These are phyloP conservation scores for Blastocystis sp. DNA, from an alignment of 352 stramenopile genomes.

Conservation along the genomic window DNA sequence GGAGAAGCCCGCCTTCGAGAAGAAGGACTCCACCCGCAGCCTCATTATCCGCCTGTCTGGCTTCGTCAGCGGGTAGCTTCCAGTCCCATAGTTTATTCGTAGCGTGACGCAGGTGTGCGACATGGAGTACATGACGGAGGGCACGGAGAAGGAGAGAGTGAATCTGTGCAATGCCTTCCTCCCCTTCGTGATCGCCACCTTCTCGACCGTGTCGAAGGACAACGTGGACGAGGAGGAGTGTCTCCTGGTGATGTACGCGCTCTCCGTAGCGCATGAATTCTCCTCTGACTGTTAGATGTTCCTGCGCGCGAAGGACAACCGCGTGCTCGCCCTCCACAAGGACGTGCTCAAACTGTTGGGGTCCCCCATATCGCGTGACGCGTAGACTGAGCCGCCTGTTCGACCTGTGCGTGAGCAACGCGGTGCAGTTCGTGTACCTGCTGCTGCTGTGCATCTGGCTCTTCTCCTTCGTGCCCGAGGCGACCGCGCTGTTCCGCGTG, in stretches of 20 bases:
- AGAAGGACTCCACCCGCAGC: conserved; percentile 2
- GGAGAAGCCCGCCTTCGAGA: background rate
- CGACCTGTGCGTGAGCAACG: conserved; percentile 61
- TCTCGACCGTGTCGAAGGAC: conserved; percentile 21
- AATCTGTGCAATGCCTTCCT: conserved; percentile 15
- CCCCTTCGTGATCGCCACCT: background rate
- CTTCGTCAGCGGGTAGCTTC: conserved; percentile 20
- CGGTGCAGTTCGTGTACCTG: conserved; percentile 59
- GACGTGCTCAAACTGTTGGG: conserved; percentile 29
- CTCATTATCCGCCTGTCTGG: conserved; percentile 15
- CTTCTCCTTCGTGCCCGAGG: conserved; percentile 52
- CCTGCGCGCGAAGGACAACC: conserved; percentile 55
- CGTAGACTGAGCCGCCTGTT: conserved; percentile 56
- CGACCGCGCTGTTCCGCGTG: conserved; percentile 29
- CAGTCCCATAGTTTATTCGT: background rate
- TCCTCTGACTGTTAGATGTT: background rate
- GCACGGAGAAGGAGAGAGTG: background rate
- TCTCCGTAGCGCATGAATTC: background rate
- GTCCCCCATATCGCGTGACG: background rate
- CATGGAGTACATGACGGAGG: background rate
- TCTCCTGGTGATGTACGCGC: conserved; percentile 50
- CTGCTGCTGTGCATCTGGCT: conserved; percentile 69
- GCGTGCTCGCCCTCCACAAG: conserved; percentile 14
- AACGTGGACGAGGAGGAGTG: conserved; percentile 39
- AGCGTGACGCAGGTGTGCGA: background rate